Conservation (phyloP, 352 stramenopile genomes). For the Pythium dissotocum region DNA sequence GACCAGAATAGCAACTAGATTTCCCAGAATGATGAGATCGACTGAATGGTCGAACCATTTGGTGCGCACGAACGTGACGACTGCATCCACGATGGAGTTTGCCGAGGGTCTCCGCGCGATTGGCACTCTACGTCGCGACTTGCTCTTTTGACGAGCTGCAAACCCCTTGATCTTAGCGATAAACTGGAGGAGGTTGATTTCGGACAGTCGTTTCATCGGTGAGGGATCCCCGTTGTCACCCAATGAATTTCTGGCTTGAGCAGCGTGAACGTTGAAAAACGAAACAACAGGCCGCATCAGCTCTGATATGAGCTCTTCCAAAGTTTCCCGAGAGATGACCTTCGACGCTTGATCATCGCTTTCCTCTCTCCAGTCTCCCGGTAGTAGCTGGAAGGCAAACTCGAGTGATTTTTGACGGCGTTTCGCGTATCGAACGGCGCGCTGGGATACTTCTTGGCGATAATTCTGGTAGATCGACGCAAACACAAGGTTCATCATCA, state of each 20-base stretch:
- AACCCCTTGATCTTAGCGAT: constrained; percentile 25
- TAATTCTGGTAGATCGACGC: constrained; percentile 77
- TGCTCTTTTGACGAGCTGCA: constrained; percentile 26
- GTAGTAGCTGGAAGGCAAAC: constrained; percentile 46
- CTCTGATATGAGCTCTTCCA: constrained; percentile 22
- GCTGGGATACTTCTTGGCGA: constrained; percentile 40
- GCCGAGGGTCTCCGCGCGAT: not conserved
- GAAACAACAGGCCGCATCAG: constrained; percentile 24
- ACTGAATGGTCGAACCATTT: constrained; percentile 41
- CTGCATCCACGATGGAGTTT: constrained; percentile 23
- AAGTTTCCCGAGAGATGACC: constrained; percentile 16
- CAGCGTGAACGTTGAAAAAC: constrained; percentile 10
- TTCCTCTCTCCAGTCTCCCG: constrained; percentile 18
- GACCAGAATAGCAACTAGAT: constrained; percentile 46
- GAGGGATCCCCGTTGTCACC: not conserved
- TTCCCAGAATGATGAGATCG: constrained; percentile 44
- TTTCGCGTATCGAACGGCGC: constrained; percentile 29
- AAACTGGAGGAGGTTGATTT: constrained; percentile 21
- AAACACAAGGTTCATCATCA: constrained; percentile 84
- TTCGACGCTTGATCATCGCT: constrained; percentile 8
- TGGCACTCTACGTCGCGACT: constrained; percentile 1
- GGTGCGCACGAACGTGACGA: constrained; percentile 29
- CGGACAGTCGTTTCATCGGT: not conserved
- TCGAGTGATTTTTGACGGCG: constrained; percentile 51
- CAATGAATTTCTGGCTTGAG: not conserved